Conservation (phyloP, 2,329 filamentous ascomycete genomes). For the Cordyceps fumosorosea region DNA sequence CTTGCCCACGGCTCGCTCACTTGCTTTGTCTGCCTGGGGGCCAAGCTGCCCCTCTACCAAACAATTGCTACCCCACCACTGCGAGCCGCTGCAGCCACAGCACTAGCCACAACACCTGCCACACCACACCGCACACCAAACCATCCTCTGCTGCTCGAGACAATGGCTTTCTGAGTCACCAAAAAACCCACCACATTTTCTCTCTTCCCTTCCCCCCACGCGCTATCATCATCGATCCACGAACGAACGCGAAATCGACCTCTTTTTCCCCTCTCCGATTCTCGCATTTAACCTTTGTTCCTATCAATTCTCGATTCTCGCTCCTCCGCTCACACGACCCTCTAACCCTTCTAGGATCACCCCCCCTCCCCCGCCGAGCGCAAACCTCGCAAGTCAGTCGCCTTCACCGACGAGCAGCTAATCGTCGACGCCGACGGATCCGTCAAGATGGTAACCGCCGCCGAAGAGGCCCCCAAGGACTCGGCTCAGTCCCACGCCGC, state of each 20-base stretch:
- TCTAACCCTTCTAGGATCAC: constrained; percentile 12
- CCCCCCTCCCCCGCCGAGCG: constrained; percentile 37
- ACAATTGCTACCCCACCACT: constrained; percentile 4
- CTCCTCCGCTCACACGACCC: neutral
- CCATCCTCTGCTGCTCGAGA: neutral
- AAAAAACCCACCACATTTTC: constrained; percentile 10
- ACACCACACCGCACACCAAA: neutral
- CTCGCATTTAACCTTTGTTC: neutral
- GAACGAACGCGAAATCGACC: constrained; percentile 1
- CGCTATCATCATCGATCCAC: constrained; percentile 2
- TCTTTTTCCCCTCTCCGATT: neutral
- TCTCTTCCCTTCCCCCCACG: constrained; percentile 1
- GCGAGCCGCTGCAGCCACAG: neutral
- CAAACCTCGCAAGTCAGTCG: constrained; percentile 86
- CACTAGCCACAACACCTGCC: neutral
- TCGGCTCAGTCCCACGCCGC: constrained; percentile 74
- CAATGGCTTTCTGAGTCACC: constrained; percentile 8
- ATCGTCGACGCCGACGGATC: constrained; percentile 87
- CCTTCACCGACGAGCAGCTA: constrained; percentile 81
- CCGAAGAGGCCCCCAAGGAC: constrained; percentile 64
- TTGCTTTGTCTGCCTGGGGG: neutral
- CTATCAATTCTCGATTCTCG: constrained; percentile 10
- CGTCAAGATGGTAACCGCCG: constrained; percentile 68
- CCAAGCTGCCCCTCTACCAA: neutral
- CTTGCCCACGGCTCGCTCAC: neutral